A percentile compares a stretch with the other conserved stretches of the same genome.
Evolutionary conservation across 139 green algal genomes (phyloP).

Genomic region (Asterochloris sp.): DNA sequence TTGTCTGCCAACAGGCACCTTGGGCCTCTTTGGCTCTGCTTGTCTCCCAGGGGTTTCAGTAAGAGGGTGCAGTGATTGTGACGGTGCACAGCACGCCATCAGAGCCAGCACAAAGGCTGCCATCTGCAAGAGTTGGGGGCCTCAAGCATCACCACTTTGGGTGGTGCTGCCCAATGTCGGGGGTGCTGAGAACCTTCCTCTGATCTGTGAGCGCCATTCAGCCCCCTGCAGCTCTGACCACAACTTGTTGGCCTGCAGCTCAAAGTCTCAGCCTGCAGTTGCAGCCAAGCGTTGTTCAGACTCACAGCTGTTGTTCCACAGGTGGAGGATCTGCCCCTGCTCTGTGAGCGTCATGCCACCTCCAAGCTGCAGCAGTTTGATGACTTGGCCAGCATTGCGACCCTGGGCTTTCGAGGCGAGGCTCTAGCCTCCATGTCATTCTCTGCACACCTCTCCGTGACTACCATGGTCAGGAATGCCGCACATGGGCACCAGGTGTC

Average conservation of each 20-base stretch:
- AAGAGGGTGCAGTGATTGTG: too few relatives aligned
- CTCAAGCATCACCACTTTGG: too few relatives aligned
- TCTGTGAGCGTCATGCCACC: conserved; percentile 90
- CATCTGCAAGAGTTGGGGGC: not conserved
- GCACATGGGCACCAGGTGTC: conserved; percentile 58
- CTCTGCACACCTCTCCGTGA: conserved; percentile 88
- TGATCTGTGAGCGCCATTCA: not conserved
- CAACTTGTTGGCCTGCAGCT: too few relatives aligned
- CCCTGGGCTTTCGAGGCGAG: conserved; percentile 94
- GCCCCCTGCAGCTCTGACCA: too few relatives aligned
- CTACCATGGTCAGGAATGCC: conserved; percentile 75
- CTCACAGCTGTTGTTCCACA: conserved; percentile 25
- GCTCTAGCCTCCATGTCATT: conserved; percentile 89
- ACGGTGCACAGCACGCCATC: not conserved
- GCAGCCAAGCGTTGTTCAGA: not conserved
- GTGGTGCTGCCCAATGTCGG: too few relatives aligned
- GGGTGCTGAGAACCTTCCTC: not conserved
- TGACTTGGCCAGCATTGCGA: conserved; percentile 81
- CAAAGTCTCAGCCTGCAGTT: not conserved
- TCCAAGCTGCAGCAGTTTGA: conserved; percentile 89
- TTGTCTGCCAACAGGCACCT: not conserved
- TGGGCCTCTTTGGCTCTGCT: too few relatives aligned
- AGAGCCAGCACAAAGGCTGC: conserved; percentile 1
- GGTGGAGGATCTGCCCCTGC: conserved; percentile 78
- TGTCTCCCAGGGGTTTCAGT: too few relatives aligned